These are phyloP conservation scores for Suillus alpinus DNA, from an alignment of 768 basidiomycete species.

Conservation along the genomic window DNA sequence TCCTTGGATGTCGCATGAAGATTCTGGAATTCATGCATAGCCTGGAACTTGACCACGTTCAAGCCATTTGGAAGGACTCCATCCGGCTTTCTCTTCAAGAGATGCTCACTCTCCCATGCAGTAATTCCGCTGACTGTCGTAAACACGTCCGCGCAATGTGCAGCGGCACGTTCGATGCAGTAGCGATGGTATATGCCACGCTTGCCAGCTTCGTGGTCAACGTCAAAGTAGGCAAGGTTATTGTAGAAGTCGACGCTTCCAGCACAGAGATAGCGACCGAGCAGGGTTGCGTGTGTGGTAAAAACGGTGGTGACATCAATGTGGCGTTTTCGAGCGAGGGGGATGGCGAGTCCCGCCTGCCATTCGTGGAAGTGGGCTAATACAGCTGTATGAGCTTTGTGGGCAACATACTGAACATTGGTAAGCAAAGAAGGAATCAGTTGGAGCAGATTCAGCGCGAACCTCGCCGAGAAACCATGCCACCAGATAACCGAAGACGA, in stretches of 20 bases:
- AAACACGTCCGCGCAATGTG: slow-evolving; percentile 97
- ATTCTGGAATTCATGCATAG: slow-evolving; percentile 99
- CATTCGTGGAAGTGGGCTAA: slow-evolving; percentile 99
- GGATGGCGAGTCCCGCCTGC: slow-evolving; percentile 96
- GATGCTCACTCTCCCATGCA: slow-evolving; percentile 93
- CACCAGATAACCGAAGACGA: slow-evolving; percentile 95
- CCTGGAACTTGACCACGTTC: slow-evolving; percentile 98
- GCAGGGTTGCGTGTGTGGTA: slow-evolving; percentile 96
- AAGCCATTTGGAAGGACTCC: slow-evolving; percentile 97
- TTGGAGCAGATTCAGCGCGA: slow-evolving; percentile 26
- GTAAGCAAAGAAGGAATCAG: slow-evolving; percentile 5
- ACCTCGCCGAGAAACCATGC: slow-evolving; percentile 99
- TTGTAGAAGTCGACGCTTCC: slow-evolving; percentile 99
- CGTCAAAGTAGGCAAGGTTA: slow-evolving; percentile 98
- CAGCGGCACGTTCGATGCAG: slow-evolving; percentile 93
- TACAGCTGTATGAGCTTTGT: slow-evolving; percentile 81
- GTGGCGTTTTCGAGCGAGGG: slow-evolving; percentile 92
- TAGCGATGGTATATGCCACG: slow-evolving; percentile 98
- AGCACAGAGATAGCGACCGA: slow-evolving; percentile 97
- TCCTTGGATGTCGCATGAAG: slow-evolving; percentile 87
- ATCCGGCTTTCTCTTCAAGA: slow-evolving; percentile 96
- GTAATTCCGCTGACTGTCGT: slow-evolving; percentile 99
- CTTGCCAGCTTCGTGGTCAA: slow-evolving; percentile 98
- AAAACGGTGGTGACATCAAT: slow-evolving; percentile 99
- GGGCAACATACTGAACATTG: slow-evolving; percentile 64